Percentiles rank a stretch among this genome's conserved stretches.
Evolutionary conservation across 345 rosid species (phyloP).

Genomic region (Populus davidiana): DNA sequence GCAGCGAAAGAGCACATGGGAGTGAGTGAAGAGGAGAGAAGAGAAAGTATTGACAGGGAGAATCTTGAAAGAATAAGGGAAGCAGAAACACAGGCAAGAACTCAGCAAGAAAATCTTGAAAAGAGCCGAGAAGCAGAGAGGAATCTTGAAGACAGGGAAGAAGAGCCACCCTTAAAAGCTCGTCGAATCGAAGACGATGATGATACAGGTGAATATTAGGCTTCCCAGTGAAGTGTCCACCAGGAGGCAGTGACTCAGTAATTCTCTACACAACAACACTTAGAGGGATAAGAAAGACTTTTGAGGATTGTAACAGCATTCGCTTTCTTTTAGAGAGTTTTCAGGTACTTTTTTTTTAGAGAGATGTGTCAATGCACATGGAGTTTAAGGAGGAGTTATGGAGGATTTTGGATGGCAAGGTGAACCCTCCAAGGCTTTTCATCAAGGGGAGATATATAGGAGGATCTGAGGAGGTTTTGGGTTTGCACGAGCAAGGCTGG

Average conservation of each 20-base stretch:
- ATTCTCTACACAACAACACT: slow-evolving; percentile 31
- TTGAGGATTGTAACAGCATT: slow-evolving; percentile 29
- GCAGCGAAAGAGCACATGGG: slow-evolving; percentile 46
- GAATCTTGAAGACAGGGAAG: slow-evolving; percentile 12
- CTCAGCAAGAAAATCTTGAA: slow-evolving; percentile 18
- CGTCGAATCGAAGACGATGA: slow-evolving; percentile 32
- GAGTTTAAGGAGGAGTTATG: slow-evolving; percentile 30
- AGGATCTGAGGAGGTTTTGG: slow-evolving; percentile 29
- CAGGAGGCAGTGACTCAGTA: slow-evolving; percentile 53
- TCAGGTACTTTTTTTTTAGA: slow-evolving; percentile 18
- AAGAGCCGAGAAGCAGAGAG: neutral
- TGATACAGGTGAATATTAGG: slow-evolving; percentile 22
- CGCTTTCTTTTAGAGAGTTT: slow-evolving; percentile 30
- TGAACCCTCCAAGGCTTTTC: slow-evolving; percentile 28
- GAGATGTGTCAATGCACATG: slow-evolving; percentile 33
- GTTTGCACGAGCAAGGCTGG: slow-evolving; percentile 25
- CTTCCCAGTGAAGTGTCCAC: slow-evolving; percentile 64
- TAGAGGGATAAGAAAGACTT: slow-evolving; percentile 28
- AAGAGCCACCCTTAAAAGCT: slow-evolving; percentile 45
- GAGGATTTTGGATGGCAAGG: slow-evolving; percentile 19
- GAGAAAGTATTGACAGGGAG: slow-evolving; percentile 21
- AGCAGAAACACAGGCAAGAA: slow-evolving; percentile 7
- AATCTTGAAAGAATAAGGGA: slow-evolving; percentile 8
- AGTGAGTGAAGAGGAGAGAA: slow-evolving; percentile 40
- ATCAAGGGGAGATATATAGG: slow-evolving; percentile 31